Percentiles rank a stretch among this genome's conserved stretches.
phyloP scores from a whole-genome alignment of 2,329 filamentous ascomycete genomes.

The Fusarium penzigii region DNA sequence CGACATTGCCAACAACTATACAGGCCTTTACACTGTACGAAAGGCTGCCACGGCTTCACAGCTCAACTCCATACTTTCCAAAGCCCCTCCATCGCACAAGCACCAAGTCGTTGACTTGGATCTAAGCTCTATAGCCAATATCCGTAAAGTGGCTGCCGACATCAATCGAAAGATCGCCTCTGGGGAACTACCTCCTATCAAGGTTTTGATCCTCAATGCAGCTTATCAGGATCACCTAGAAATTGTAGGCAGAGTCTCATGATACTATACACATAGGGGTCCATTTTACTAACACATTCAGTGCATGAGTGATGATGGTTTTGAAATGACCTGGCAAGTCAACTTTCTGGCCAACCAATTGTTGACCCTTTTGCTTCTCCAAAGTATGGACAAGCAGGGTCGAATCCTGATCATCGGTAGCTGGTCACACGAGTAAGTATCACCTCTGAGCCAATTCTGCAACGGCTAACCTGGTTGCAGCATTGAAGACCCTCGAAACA shows the following conservation, averaged over 20 bases:
- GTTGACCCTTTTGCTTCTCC: slow-evolving; percentile 31
- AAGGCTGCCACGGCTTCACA: slow-evolving; percentile 31
- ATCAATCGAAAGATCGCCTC: slow-evolving; percentile 33
- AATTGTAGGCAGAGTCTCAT: slow-evolving; percentile 20
- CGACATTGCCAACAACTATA: slow-evolving; percentile 33
- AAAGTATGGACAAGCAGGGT: slow-evolving; percentile 34
- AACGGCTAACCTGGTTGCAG: slow-evolving; percentile 20
- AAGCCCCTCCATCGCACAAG: slow-evolving; percentile 24
- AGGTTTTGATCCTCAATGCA: slow-evolving; percentile 40
- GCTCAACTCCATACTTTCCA: slow-evolving; percentile 27
- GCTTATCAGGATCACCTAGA: slow-evolving; percentile 29
- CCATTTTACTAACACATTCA: slow-evolving; percentile 11
- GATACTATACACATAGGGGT: background rate
- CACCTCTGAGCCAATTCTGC: too few relatives aligned
- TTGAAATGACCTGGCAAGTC: slow-evolving; percentile 36
- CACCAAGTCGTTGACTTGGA: slow-evolving; percentile 37
- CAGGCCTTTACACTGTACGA: slow-evolving; percentile 40
- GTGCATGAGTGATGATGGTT: slow-evolving; percentile 32
- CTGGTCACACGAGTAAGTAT: slow-evolving; percentile 37
- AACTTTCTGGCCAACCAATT: slow-evolving; percentile 36
- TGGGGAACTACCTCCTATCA: slow-evolving; percentile 40
- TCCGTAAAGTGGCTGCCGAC: slow-evolving; percentile 28
- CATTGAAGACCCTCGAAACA: slow-evolving; percentile 31
- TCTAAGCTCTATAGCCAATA: slow-evolving; percentile 29
- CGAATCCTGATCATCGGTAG: slow-evolving; percentile 34